Evolutionary conservation across 1,284 basidiomycete genomes (phyloP).

Genomic region (Boletus nobilissimus): DNA sequence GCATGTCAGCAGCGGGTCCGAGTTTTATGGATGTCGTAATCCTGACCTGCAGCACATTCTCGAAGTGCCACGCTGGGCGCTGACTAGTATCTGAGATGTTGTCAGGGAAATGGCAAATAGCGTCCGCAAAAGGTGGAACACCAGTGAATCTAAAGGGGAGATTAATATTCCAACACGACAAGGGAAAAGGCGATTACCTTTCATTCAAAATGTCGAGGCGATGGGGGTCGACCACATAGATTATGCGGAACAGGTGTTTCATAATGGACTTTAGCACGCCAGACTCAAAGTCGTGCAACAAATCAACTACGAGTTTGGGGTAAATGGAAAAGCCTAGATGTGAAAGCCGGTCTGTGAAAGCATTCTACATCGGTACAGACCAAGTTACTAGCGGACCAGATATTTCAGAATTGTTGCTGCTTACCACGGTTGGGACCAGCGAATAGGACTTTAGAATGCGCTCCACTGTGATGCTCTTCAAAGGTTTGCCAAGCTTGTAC

Average conservation of each 20-base stretch:
- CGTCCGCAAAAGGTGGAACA: neutral
- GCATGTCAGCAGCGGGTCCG: too few relatives aligned
- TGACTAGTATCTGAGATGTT: neutral
- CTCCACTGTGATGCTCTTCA: neutral
- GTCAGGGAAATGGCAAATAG: slow-evolving; percentile 3
- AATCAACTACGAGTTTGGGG: too few relatives aligned
- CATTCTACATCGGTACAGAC: too few relatives aligned
- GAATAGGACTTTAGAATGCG: too few relatives aligned
- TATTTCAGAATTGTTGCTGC: too few relatives aligned
- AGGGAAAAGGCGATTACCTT: neutral
- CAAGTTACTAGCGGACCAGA: too few relatives aligned
- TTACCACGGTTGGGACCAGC: too few relatives aligned
- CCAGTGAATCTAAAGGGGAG: slow-evolving; percentile 15
- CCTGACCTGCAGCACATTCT: neutral
- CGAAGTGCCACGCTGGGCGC: slow-evolving; percentile 1
- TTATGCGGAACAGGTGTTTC: neutral
- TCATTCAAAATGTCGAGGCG: slow-evolving; percentile 8
- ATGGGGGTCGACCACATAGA: slow-evolving; percentile 4
- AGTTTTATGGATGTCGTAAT: neutral
- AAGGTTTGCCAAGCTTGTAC: neutral
- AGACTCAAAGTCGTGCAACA: too few relatives aligned
- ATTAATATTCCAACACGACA: too few relatives aligned
- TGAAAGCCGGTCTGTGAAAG: too few relatives aligned
- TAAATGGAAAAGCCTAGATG: too few relatives aligned
- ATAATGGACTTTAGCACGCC: too few relatives aligned